Percentiles rank a stretch among this genome's conserved stretches.
Conservation (phyloP, 345 rosid genomes). For the Salix koriyanagi region DNA sequence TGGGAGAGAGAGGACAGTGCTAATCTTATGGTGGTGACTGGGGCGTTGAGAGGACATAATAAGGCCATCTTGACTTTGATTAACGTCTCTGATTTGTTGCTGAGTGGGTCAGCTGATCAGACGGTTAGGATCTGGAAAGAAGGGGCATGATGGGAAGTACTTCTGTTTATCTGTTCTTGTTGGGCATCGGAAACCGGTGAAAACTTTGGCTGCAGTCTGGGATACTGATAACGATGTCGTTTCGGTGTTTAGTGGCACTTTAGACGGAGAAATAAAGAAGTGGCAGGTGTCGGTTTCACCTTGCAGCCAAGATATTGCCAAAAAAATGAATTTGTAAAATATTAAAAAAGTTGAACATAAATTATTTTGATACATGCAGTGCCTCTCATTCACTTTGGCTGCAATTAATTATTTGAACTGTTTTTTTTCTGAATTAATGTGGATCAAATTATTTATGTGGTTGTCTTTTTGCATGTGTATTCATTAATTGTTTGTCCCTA, state of each 20-base stretch:
- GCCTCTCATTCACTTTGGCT: no score
- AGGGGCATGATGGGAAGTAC: constrained; percentile 48
- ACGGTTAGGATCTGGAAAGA: constrained; percentile 82
- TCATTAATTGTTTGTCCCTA: no score
- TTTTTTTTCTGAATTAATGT: neutral
- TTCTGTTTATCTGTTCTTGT: constrained; percentile 61
- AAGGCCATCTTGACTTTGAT: constrained; percentile 67
- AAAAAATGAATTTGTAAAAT: neutral
- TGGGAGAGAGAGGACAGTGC: constrained; percentile 89
- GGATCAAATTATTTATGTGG: no score
- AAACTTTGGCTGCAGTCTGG: constrained; percentile 56
- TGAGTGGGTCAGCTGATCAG: constrained; percentile 91
- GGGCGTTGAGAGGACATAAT: constrained; percentile 82
- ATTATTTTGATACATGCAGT: neutral
- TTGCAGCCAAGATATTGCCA: constrained; percentile 10
- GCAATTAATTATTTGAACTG: neutral
- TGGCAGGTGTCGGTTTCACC: constrained; percentile 57
- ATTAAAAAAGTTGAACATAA: neutral
- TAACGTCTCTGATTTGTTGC: constrained; percentile 46
- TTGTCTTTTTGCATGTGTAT: no score
- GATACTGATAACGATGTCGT: constrained; percentile 45
- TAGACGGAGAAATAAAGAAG: constrained; percentile 69
- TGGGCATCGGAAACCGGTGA: constrained; percentile 75
- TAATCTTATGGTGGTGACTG: constrained; percentile 61
- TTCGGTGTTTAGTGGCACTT: constrained; percentile 61